Evolutionary conservation across 2,329 filamentous ascomycete genomes (phyloP), one percentile per base, ranked within the genome.

Genomic region (Pseudomassariella vexata): DNA sequence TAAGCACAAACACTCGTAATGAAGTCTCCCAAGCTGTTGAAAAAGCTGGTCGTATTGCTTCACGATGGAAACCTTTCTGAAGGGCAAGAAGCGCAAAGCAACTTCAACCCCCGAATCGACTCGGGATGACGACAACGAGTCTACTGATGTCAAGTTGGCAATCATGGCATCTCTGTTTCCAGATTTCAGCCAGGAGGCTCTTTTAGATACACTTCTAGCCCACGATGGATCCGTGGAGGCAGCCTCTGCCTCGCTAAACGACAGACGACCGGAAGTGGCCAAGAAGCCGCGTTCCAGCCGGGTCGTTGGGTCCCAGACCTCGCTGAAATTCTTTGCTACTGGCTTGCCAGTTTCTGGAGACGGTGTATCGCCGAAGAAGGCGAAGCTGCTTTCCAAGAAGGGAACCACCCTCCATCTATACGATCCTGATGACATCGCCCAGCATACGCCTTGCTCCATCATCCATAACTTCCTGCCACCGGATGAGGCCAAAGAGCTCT

Each of bases 131-230:
- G 55, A 78, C 11, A 77, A 88, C 11, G 85, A 94, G 28, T 80
- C 84, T 2, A 98, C 92, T 0, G 92, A 96, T 41, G 68, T 94
- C 47, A 96, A 95, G 51, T 63, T 98, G 10, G 88, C 88, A 2
- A 65, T 94, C 2, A 64, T 98, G 3, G 74, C 82, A 3, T 96
- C 92, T 1, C 61, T 95, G 0, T 73, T 88, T 43, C 77, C 85
- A 0, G 53, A 65, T 1, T 43, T 79, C 4, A 68, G 77, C 6
- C 78, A 84, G 28, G 75, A 81, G 21, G 65, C 70, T 0, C 65
- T 95, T 1, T 70, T 98, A 0, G 90, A 96, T 42, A 64, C 87
- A 5, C 67, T 96, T 0, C 65, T 95, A 1, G 79, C 78, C 0
- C 79, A 85, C 38, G 75, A 90, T 18, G 92, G 92, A 0, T 85